phyloP scores from a whole-genome alignment of 352 stramenopile species.

The Globisporangium lucens region DNA sequence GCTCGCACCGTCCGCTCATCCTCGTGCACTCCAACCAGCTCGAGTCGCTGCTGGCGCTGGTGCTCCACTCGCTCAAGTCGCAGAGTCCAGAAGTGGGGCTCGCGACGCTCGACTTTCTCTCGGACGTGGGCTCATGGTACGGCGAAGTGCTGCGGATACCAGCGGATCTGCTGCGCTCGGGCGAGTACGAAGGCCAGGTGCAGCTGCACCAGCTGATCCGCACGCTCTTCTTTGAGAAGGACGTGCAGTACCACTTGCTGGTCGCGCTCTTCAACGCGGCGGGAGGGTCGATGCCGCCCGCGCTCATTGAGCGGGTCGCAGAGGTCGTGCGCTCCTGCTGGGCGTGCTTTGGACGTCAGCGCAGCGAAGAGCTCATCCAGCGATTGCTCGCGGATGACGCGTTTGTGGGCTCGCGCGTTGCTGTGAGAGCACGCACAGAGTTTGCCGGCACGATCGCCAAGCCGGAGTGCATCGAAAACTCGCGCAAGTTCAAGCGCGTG shows the following conservation, averaged over 20 bases:
- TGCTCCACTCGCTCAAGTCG: slow-evolving; percentile 59
- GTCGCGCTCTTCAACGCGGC: slow-evolving; percentile 67
- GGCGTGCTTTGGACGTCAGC: slow-evolving; percentile 59
- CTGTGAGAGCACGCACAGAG: slow-evolving; percentile 42
- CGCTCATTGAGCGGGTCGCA: slow-evolving; percentile 57
- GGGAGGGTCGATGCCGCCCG: slow-evolving; percentile 50
- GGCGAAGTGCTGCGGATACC: slow-evolving; percentile 69
- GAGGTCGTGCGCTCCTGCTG: slow-evolving; percentile 77
- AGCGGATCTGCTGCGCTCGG: slow-evolving; percentile 34
- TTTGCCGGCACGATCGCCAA: slow-evolving; percentile 61
- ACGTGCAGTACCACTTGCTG: slow-evolving; percentile 69
- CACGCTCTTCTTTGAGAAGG: slow-evolving; percentile 76
- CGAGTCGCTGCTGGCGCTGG: slow-evolving; percentile 49
- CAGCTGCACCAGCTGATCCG: slow-evolving; percentile 62
- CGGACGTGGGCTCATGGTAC: slow-evolving; percentile 67
- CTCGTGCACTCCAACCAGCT: slow-evolving; percentile 70
- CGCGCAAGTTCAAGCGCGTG: slow-evolving; percentile 78
- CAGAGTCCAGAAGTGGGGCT: slow-evolving; percentile 61
- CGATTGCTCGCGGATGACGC: slow-evolving; percentile 55
- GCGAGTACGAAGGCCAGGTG: slow-evolving; percentile 52
- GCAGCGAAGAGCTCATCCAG: slow-evolving; percentile 60
- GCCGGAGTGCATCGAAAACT: slow-evolving; percentile 63
- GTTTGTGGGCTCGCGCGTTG: slow-evolving; percentile 63
- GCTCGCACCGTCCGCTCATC: slow-evolving; percentile 51
- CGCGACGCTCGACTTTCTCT: slow-evolving; percentile 56